A percentile compares a stretch with the other conserved stretches of the same genome.
These are phyloP conservation scores for Pseudocercospora fuligena DNA, from an alignment of 2,329 filamentous ascomycete species.

Conservation along the genomic window DNA sequence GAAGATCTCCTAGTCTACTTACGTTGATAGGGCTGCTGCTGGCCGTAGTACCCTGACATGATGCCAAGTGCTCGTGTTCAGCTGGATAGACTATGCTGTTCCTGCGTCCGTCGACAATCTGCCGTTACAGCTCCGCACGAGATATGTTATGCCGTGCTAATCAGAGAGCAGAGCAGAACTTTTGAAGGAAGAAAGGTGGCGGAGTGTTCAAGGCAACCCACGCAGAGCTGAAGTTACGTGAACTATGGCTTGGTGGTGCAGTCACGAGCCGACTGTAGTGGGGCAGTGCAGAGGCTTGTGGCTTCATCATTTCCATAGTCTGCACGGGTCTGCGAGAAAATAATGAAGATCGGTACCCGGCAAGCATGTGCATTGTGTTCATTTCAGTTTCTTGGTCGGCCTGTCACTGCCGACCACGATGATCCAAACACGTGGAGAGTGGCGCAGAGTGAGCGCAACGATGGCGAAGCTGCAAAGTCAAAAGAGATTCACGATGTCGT, in stretches of 20 bases:
- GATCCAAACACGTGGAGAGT: background rate
- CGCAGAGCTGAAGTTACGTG: background rate
- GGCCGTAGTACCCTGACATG: conserved; percentile 26
- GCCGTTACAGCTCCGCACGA: background rate
- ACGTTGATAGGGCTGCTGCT: conserved; percentile 11
- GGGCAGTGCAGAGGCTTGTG: conserved; percentile 8
- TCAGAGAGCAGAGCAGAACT: background rate
- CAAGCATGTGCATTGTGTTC: background rate
- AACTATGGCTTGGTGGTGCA: conserved; percentile 5
- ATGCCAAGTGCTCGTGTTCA: conserved; percentile 5
- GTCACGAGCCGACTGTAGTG: conserved; percentile 2
- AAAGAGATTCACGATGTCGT: background rate
- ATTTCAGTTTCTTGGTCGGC: background rate
- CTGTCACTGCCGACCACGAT: background rate
- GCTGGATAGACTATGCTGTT: background rate
- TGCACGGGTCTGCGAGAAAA: background rate
- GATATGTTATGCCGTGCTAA: conserved; percentile 1
- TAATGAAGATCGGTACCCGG: background rate
- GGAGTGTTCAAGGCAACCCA: background rate
- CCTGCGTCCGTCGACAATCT: background rate
- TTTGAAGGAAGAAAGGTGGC: background rate
- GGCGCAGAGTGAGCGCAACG: conserved; percentile 3
- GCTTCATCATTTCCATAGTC: background rate
- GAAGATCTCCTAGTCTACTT: conserved; percentile 5
- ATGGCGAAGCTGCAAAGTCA: background rate